Conservation (phyloP, 441 rosid genomes). For the Codiaeum variegatum region DNA sequence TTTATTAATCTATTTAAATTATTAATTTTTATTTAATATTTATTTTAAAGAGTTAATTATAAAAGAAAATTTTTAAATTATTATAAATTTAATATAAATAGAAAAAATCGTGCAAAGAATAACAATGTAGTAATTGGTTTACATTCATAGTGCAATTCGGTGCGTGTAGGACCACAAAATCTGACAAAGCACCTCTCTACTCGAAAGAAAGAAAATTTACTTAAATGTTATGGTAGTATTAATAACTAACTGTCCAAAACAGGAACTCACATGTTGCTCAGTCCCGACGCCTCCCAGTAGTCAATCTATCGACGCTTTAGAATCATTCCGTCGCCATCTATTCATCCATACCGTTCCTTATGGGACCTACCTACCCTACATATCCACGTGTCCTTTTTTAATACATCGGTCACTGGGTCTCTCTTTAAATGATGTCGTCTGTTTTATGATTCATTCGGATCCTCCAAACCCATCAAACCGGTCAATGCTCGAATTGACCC, state of each 20-base stretch:
- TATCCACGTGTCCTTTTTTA: slow-evolving; percentile 20
- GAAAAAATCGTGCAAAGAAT: too few relatives aligned
- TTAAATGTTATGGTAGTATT: too few relatives aligned
- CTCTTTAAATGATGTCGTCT: background rate
- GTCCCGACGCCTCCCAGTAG: background rate
- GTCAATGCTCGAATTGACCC: slow-evolving; percentile 4
- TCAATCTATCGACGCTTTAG: slow-evolving; percentile 22
- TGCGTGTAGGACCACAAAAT: too few relatives aligned
- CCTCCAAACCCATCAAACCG: background rate
- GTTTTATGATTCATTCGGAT: background rate
- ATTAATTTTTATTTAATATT: too few relatives aligned
- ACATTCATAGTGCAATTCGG: too few relatives aligned
- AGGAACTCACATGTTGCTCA: slow-evolving; percentile 18
- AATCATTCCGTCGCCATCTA: slow-evolving; percentile 11
- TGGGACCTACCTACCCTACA: background rate
- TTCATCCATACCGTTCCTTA: background rate
- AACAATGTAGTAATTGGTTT: too few relatives aligned
- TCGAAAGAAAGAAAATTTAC: too few relatives aligned
- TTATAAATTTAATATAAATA: too few relatives aligned
- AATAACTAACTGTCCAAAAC: slow-evolving; percentile 13
- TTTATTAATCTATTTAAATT: too few relatives aligned
- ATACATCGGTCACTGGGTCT: slow-evolving; percentile 18
- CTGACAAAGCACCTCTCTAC: too few relatives aligned
- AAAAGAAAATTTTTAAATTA: too few relatives aligned
- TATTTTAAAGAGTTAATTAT: too few relatives aligned